These are phyloP conservation scores for Cinnamomum chago DNA, from an alignment of 164 flowering plant genomes.

Conservation along the genomic window DNA sequence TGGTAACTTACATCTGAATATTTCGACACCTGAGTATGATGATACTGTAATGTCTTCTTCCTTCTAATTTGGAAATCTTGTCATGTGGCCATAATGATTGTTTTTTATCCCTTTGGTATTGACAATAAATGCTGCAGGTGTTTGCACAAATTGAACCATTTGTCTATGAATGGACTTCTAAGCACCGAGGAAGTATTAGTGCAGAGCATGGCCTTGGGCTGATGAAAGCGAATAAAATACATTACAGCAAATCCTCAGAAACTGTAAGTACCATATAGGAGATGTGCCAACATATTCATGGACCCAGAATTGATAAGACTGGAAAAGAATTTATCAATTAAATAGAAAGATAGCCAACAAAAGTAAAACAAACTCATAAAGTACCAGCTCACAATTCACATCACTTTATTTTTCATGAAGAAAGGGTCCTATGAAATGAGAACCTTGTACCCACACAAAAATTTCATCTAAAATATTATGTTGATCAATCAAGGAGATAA, in stretches of 20 bases:
- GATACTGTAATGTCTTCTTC: slow-evolving; percentile 50
- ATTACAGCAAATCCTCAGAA: slow-evolving; percentile 85
- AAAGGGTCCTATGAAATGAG: too few species aligned
- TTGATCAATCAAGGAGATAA: too few species aligned
- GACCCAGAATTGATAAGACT: too few species aligned
- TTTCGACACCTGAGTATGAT: slow-evolving; percentile 68
- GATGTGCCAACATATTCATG: background rate
- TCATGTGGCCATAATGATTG: too few species aligned
- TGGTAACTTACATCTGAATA: slow-evolving; percentile 89
- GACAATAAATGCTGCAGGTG: slow-evolving; percentile 42
- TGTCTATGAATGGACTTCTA: slow-evolving; percentile 97
- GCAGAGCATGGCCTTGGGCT: slow-evolving; percentile 96
- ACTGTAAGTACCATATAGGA: slow-evolving; percentile 41
- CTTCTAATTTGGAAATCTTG: background rate
- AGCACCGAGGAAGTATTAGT: slow-evolving; percentile 87
- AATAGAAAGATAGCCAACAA: too few species aligned
- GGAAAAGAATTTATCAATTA: too few species aligned
- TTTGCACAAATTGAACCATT: slow-evolving; percentile 82
- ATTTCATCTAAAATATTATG: too few species aligned
- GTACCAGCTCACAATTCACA: too few species aligned
- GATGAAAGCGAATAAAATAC: slow-evolving; percentile 90
- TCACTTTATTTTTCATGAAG: too few species aligned
- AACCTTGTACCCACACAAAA: too few species aligned
- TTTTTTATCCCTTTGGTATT: too few species aligned
- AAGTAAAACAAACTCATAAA: too few species aligned